Conservation (phyloP, 148 eudicot species). For the Fallopia convolvulus region DNA sequence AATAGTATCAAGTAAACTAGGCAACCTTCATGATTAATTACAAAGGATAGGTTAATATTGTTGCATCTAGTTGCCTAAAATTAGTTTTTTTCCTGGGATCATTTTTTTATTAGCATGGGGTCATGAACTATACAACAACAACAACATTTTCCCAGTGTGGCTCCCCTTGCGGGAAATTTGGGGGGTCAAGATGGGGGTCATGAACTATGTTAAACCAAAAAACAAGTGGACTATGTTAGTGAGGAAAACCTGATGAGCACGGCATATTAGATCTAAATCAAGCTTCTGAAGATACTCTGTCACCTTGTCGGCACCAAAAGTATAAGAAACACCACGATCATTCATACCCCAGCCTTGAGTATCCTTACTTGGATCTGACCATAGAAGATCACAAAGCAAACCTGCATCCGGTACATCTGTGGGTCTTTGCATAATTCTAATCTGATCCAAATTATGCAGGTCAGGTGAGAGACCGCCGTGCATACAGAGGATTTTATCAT, state of each 20-base stretch:
- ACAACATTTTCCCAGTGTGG: too few relatives aligned
- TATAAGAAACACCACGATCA: constrained; percentile 59
- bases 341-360: constrained; percentile 58
- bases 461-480: constrained; percentile 68
- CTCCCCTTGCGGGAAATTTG: too few relatives aligned
- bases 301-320: constrained; percentile 58
- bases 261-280: constrained; percentile 55
- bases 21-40: too few relatives aligned
- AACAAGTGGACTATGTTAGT: neutral
- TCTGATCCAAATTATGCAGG: constrained; percentile 41
- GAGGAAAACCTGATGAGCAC: constrained; percentile 51
- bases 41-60: neutral
- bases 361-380: constrained; percentile 59
- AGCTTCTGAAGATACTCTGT: constrained; percentile 50
- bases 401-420: constrained; percentile 57
- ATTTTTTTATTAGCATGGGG: neutral
- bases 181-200: too few relatives aligned
- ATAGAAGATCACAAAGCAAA: constrained; percentile 50
- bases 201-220: neutral
- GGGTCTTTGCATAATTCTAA: constrained; percentile 42
- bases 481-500: constrained; percentile 57
- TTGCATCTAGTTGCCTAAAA: neutral
- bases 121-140: neutral
- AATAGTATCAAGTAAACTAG: neutral
- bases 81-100: neutral